Conservation (phyloP, 495 filamentous ascomycete species). For the Saxophila tyrrhenica region DNA sequence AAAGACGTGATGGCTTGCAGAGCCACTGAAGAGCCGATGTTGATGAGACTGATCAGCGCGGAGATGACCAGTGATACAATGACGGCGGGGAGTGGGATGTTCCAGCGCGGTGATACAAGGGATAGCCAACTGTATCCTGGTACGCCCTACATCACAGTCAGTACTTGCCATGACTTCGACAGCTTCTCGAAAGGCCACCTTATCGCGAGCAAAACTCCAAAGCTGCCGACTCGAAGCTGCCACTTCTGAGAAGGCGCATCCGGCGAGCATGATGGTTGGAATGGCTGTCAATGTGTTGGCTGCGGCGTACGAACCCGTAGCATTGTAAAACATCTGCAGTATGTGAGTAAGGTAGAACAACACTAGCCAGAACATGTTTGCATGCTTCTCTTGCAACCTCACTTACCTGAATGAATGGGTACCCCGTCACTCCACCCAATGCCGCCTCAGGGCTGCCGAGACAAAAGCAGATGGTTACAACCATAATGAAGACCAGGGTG, state of each 20-base stretch:
- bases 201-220: neutral
- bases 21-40: neutral
- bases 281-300: conserved; percentile 11
- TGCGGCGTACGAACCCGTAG: conserved; percentile 17
- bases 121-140: neutral
- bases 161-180: neutral
- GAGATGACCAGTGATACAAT: neutral
- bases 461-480: conserved; percentile 23
- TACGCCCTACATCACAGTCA: neutral
- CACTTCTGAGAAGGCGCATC: neutral
- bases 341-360: no score
- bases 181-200: neutral
- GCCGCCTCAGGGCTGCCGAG: conserved; percentile 19
- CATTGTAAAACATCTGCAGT: conserved; percentile 22
- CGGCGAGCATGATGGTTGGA: conserved; percentile 1
- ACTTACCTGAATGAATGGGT: conserved; percentile 18
- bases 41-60: neutral
- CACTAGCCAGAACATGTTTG: no score
- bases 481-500: conserved; percentile 20
- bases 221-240: neutral
- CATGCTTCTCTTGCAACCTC: no score
- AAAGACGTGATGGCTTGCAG: neutral
- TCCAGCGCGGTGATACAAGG: neutral
- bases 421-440: conserved; percentile 12
- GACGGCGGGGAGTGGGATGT: conserved; percentile 1